These are phyloP conservation scores for Apophysomyces trapeziformis DNA, from an alignment of 371 early-diverging fungal genomes.

Conservation along the genomic window DNA sequence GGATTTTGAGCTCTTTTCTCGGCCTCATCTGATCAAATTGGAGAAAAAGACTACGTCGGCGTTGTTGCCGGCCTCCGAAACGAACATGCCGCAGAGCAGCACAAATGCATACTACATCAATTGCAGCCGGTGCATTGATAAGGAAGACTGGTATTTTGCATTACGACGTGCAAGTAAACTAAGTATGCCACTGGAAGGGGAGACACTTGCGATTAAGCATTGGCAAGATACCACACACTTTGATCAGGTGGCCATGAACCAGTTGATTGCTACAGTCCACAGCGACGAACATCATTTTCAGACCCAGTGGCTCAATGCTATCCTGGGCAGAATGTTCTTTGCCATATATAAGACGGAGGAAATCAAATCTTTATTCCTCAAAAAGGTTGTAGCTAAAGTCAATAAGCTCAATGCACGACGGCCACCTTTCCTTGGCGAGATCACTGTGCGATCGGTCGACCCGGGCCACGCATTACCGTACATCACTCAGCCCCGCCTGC, in stretches of 20 bases:
- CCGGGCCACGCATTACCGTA: slow-evolving; percentile 83
- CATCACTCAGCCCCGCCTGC: slow-evolving; percentile 77
- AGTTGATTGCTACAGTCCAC: slow-evolving; percentile 59
- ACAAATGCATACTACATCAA: slow-evolving; percentile 54
- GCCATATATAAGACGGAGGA: slow-evolving; percentile 71
- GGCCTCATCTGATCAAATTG: slow-evolving; percentile 58
- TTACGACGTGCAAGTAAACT: slow-evolving; percentile 54
- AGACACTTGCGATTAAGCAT: slow-evolving; percentile 8
- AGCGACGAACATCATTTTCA: slow-evolving; percentile 68
- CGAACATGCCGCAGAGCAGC: slow-evolving; percentile 8
- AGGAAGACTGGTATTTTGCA: slow-evolving; percentile 89
- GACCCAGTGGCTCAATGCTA: slow-evolving; percentile 89
- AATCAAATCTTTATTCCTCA: slow-evolving; percentile 61
- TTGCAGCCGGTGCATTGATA: slow-evolving; percentile 68
- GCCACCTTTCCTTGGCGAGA: slow-evolving; percentile 82
- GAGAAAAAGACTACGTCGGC: slow-evolving; percentile 17
- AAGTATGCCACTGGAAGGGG: slow-evolving; percentile 10
- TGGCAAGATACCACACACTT: slow-evolving; percentile 50
- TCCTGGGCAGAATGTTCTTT: slow-evolving; percentile 81
- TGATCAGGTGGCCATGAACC: slow-evolving; percentile 59
- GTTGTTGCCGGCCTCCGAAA: background rate
- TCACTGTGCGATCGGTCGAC: slow-evolving; percentile 77
- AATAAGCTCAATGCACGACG: slow-evolving; percentile 69
- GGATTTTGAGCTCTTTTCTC: slow-evolving; percentile 64
- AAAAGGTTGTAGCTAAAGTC: slow-evolving; percentile 69